Base-by-base conservation (phyloP, 2,329 filamentous ascomycete genomes). In the Didymosphaeria variabile region DNA sequence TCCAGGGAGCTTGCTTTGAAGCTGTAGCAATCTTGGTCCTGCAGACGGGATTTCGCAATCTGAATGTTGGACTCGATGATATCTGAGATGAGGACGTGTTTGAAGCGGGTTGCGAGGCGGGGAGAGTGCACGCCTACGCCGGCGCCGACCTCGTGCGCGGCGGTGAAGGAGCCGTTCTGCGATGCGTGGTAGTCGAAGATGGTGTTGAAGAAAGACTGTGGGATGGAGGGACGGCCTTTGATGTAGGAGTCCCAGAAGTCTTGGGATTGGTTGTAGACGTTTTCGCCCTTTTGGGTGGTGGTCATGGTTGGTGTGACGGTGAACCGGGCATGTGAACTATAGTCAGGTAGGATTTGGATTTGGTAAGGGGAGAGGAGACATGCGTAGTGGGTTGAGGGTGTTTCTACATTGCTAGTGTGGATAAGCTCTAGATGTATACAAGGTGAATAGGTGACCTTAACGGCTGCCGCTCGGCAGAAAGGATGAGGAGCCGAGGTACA, bases 241-340 rank as follows among this genome's bases (percentile, higher is more conserved):
- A 69, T 57, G 34, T 74, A 72, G 52, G 64, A 68, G 34, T 64
- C 57, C 69, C 69, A 73, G 51, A 73, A 74, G 1, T 12, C 8
- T 15, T 26, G 21, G 12, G 23, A 26, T 47, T 47, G 45, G 45
- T 44, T 44, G 40, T 44, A 44, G 40, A 44, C 40, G 40, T 44
- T 21, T 19, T 44, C 40, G 10, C 40, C 40, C 9, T 19, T 44
- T 44, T 44, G 40, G 9, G 5, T 10, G 7, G n/a, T n/a, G 17
- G 19, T 44, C 17, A 19, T 44, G 40, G 40, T 10, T n/a, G 19
- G 9, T n/a, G 17, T 19, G 19, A 29, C 19, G 6, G 40, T 21
- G n/a, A 21, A 6, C 21, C 34, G 34, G 15, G 36, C 3, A 13
- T 40, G 13, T 17, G 40, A 44, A 19, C 17, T 10, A 17, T 19